Evolutionary conservation across 768 basidiomycete genomes (phyloP), one percentile per base, ranked within the genome.

Genomic region (Lactarius evosmus): DNA sequence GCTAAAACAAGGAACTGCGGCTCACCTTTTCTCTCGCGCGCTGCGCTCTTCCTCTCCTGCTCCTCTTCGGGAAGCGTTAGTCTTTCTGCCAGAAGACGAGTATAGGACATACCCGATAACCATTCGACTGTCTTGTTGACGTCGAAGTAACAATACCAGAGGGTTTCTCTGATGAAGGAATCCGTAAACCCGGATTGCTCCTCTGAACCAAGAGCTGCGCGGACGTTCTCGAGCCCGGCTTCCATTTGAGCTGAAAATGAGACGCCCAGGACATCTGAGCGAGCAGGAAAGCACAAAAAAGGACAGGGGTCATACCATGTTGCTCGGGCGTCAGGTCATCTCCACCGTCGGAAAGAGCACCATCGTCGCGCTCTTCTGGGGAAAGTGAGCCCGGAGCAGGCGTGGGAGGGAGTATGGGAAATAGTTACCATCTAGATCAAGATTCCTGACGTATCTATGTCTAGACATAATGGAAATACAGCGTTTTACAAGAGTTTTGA

Each of bases 71-170:
- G 46, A 27, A 57, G 53, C n/a, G 41, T 41, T 16, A 50, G 56
- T 59, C 30, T 58, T 52, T 14, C 36, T 52, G 55, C 30, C 12
- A 14, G 36, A 32, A 40, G 49, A 30, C 30, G 25, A n/a, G 29
- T 40, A 32, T 7, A 34, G 16, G 4, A 78, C 87, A 67, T 65
- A 94, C 93, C 88, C 40, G 89, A 68, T 30, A 92, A 78, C 84
- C 86, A 92, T 34, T 83, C 77, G 11, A 96, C 75, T 19, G 90
- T 85, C 73, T 86, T 82, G 36, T 93, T 85, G 17, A 89, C 81
- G 71, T 96, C 87, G 69, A 96, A 98, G 74, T 90, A 91, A 70
- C 78, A 85, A 70, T 98, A 86, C 89, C 94, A 98, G 52, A 98
- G 78, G 0, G 83, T 79, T 66, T 93, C 89, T 71, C 82, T 84